Conservation (phyloP, 2,329 filamentous ascomycete species). For the Grosmannia penicillata region DNA sequence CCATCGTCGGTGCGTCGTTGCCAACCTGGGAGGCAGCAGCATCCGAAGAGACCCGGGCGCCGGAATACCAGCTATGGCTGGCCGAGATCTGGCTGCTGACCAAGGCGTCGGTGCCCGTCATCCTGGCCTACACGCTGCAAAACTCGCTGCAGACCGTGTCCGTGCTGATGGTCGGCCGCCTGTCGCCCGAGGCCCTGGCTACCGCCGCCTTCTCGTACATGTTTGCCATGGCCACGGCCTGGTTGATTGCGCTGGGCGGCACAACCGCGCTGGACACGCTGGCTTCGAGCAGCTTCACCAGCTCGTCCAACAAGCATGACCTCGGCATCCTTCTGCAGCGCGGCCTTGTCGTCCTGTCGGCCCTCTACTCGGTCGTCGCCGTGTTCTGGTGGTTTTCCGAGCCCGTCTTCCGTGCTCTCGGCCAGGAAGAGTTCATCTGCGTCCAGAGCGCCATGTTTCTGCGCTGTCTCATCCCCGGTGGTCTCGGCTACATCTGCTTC, state of each 20-base stretch:
- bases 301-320: slow-evolving; percentile 62
- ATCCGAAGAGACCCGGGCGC: slow-evolving; percentile 3
- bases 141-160: slow-evolving; percentile 75
- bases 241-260: slow-evolving; percentile 74
- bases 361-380: slow-evolving; percentile 60
- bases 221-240: slow-evolving; percentile 82
- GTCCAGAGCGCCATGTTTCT: slow-evolving; percentile 60
- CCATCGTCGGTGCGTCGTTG: too few relatives aligned
- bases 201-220: slow-evolving; percentile 82
- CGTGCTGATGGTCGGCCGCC: slow-evolving; percentile 64
- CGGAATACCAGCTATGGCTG: slow-evolving; percentile 19
- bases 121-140: slow-evolving; percentile 72
- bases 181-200: slow-evolving; percentile 66
- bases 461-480: slow-evolving; percentile 60
- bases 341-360: slow-evolving; percentile 54
- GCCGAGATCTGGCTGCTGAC: slow-evolving; percentile 53
- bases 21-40: too few relatives aligned
- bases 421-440: slow-evolving; percentile 66
- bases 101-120: slow-evolving; percentile 59
- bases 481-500: slow-evolving; percentile 77
- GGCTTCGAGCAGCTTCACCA: slow-evolving; percentile 70
- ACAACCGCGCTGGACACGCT: slow-evolving; percentile 78
- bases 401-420: slow-evolving; percentile 56
- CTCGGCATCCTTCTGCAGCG: slow-evolving; percentile 67
- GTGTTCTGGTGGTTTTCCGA: slow-evolving; percentile 63